A percentile compares a stretch with the other conserved stretches of the same genome.
These are phyloP conservation scores for Haberlea rhodopensis DNA, from an alignment of 257 asterid genomes.

Conservation along the genomic window DNA sequence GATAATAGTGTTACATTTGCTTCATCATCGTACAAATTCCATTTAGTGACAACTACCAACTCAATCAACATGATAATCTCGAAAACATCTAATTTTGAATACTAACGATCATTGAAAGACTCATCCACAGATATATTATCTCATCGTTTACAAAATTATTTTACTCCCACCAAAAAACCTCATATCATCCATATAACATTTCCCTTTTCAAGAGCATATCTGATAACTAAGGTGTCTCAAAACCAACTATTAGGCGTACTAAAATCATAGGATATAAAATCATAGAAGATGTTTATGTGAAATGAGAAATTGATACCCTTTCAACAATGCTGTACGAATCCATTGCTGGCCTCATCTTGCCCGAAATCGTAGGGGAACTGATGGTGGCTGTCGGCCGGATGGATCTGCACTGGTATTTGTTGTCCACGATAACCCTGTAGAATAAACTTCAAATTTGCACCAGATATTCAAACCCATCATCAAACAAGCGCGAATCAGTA, in stretches of 20 bases:
- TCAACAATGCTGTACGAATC: slow-evolving; percentile 99
- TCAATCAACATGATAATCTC: too few relatives aligned
- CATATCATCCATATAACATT: slow-evolving; percentile 13
- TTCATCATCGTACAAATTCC: too few relatives aligned
- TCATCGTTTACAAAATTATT: too few relatives aligned
- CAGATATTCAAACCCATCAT: slow-evolving; percentile 8
- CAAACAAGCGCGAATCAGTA: not conserved
- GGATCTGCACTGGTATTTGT: slow-evolving; percentile 58
- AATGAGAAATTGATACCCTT: slow-evolving; percentile 55
- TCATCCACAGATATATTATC: too few relatives aligned
- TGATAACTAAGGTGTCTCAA: not conserved
- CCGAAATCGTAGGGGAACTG: slow-evolving; percentile 86
- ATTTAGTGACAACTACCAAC: too few relatives aligned
- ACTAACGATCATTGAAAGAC: not conserved
- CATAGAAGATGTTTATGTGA: slow-evolving; percentile 6
- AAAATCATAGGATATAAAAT: not conserved
- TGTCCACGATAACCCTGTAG: slow-evolving; percentile 81
- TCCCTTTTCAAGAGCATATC: too few relatives aligned
- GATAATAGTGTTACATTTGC: too few relatives aligned
- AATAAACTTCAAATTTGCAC: slow-evolving; percentile 9
- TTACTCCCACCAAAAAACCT: slow-evolving; percentile 9
- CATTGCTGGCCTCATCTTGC: slow-evolving; percentile 99
- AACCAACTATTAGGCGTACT: slow-evolving; percentile 2
- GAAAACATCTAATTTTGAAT: not conserved
- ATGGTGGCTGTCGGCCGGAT: slow-evolving; percentile 72